Conservation (phyloP, 2,329 filamentous ascomycete species). For the Penicillium digitatum region DNA sequence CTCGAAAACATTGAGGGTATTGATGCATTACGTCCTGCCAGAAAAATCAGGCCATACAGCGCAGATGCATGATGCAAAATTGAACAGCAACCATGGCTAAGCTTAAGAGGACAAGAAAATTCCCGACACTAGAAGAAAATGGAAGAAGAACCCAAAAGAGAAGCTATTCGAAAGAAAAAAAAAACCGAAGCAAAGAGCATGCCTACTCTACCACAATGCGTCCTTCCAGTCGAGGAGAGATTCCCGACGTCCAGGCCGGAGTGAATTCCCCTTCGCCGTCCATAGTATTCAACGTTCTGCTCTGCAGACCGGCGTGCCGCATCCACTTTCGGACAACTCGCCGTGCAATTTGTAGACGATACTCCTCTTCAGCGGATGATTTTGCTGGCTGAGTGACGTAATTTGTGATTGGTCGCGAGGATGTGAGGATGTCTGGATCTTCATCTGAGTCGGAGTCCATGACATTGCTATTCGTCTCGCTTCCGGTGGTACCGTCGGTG, state of each 20-base stretch:
- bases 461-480: slow-evolving; percentile 26
- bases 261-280: slow-evolving; percentile 58
- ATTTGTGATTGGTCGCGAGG: slow-evolving; percentile 31
- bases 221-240: slow-evolving; percentile 72
- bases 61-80: slow-evolving; percentile 1
- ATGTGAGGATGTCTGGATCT: slow-evolving; percentile 39
- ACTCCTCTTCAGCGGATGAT: slow-evolving; percentile 49
- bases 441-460: slow-evolving; percentile 45
- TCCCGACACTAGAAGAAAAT: not conserved
- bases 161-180: not conserved
- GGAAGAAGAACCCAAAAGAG: not conserved
- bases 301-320: slow-evolving; percentile 60
- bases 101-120: not conserved
- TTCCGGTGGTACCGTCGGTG: not conserved
- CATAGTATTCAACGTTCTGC: slow-evolving; percentile 42
- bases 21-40: not conserved
- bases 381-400: slow-evolving; percentile 38
- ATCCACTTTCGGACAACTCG: slow-evolving; percentile 72
- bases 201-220: slow-evolving; percentile 53
- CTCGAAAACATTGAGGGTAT: not conserved
- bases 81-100: not conserved
- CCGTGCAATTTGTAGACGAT: slow-evolving; percentile 62
- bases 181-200: not conserved
- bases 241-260: slow-evolving; percentile 72
- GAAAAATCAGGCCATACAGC: slow-evolving; percentile 1